Percentiles rank a stretch among this genome's conserved stretches.
These are phyloP conservation scores for Tanacetum coccineum DNA, from an alignment of 129 eudicot species.

Conservation along the genomic window DNA sequence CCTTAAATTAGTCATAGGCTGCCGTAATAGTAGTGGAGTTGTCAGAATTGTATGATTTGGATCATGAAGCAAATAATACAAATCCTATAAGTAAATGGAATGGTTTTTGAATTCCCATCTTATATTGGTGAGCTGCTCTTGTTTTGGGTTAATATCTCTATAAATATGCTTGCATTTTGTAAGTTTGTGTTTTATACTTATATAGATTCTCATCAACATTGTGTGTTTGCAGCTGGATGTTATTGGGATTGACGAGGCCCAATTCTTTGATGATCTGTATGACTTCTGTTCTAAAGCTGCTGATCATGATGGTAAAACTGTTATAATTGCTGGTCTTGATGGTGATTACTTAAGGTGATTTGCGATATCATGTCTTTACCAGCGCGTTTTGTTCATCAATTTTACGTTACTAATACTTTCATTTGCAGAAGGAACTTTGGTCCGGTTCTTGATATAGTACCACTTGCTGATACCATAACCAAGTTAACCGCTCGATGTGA, in stretches of 20 bases:
- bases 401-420: not conserved
- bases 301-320: slow-evolving; percentile 79
- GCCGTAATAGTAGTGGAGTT: not conserved
- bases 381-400: not conserved
- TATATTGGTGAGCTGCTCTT: not conserved
- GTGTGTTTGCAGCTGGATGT: slow-evolving; percentile 69
- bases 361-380: not conserved
- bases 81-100: not conserved
- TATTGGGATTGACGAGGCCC: slow-evolving; percentile 96
- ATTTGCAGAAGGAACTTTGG: slow-evolving; percentile 86
- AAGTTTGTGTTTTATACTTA: not conserved
- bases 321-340: slow-evolving; percentile 89
- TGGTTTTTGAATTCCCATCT: not conserved
- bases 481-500: slow-evolving; percentile 94
- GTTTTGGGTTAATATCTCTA: slow-evolving; percentile 2
- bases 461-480: slow-evolving; percentile 84
- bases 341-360: slow-evolving; percentile 88
- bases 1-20: not conserved
- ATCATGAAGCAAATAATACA: not conserved
- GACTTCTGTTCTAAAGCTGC: slow-evolving; percentile 91
- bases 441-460: slow-evolving; percentile 87
- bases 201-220: not conserved
- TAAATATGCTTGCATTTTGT: not conserved
- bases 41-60: not conserved
- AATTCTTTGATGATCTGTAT: slow-evolving; percentile 87